A percentile compares a stretch with the other conserved stretches of the same genome.
Evolutionary conservation across 345 rosid genomes (phyloP).

Genomic region (Mangifera indica): DNA sequence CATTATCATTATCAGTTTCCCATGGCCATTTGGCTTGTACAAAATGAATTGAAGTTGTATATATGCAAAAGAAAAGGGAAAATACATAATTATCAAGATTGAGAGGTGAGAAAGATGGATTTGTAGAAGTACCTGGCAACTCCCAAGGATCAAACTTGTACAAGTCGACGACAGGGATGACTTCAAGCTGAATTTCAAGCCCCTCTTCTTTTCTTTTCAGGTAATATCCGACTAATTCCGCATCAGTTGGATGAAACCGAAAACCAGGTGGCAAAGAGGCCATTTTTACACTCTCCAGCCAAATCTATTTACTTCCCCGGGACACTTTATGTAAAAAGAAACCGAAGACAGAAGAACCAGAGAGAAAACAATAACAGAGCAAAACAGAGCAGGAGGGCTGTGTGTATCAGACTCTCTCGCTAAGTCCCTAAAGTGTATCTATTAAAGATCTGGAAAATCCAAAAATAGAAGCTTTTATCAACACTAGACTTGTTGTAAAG

Average conservation of each 20-base stretch:
- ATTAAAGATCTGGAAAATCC: slow-evolving; percentile 72
- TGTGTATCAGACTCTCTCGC: slow-evolving; percentile 11
- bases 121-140: slow-evolving; percentile 57
- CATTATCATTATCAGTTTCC: neutral
- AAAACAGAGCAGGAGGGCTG: neutral
- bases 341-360: slow-evolving; percentile 7
- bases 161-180: slow-evolving; percentile 71
- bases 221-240: slow-evolving; percentile 84
- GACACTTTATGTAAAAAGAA: neutral
- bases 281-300: slow-evolving; percentile 32
- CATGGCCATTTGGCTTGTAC: neutral
- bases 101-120: neutral
- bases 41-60: neutral
- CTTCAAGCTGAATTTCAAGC: slow-evolving; percentile 79
- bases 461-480: slow-evolving; percentile 63
- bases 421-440: slow-evolving; percentile 51
- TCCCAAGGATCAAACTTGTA: slow-evolving; percentile 98
- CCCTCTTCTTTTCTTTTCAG: slow-evolving; percentile 64
- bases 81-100: neutral
- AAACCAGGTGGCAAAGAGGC: slow-evolving; percentile 83
- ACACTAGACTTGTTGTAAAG: slow-evolving; percentile 52
- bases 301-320: slow-evolving; percentile 10
- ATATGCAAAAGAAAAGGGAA: neutral
- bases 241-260: slow-evolving; percentile 89
- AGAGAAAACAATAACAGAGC: slow-evolving; percentile 7